These are phyloP conservation scores for Neurospora sp. DNA, from an alignment of 495 filamentous ascomycete genomes.

Conservation along the genomic window DNA sequence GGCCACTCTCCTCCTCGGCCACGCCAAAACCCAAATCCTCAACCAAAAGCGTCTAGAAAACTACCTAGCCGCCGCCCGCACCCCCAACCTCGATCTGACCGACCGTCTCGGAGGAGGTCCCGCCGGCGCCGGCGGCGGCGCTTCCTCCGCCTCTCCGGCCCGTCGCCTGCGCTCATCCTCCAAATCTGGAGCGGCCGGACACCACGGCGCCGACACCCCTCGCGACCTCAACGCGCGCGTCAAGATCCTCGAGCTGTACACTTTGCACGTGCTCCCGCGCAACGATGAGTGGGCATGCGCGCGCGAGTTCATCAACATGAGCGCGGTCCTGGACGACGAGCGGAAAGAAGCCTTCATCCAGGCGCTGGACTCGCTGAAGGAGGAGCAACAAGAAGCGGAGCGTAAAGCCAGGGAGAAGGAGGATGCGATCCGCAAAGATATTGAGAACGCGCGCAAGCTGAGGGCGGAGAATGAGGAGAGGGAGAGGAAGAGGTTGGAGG, in stretches of 20 bases:
- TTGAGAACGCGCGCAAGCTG: slow-evolving; percentile 47
- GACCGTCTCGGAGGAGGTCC: slow-evolving; percentile 35
- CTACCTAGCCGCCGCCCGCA: slow-evolving; percentile 70
- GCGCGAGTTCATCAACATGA: slow-evolving; percentile 74
- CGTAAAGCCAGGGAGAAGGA: slow-evolving; percentile 51
- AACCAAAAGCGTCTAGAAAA: slow-evolving; percentile 85
- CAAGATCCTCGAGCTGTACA: slow-evolving; percentile 88
- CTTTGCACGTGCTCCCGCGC: slow-evolving; percentile 78
- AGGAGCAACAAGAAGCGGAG: slow-evolving; percentile 58
- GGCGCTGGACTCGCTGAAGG: slow-evolving; percentile 60
- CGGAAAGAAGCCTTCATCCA: slow-evolving; percentile 76
- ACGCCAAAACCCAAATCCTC: slow-evolving; percentile 67
- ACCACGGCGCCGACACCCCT: slow-evolving; percentile 58
- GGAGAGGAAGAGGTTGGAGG: slow-evolving; percentile 36
- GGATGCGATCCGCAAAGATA: slow-evolving; percentile 47
- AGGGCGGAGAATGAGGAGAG: slow-evolving; percentile 44
- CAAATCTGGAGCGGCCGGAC: slow-evolving; percentile 20
- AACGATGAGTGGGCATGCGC: slow-evolving; percentile 96
- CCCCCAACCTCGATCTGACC: slow-evolving; percentile 54
- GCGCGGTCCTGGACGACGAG: slow-evolving; percentile 83
- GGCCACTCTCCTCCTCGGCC: slow-evolving; percentile 77
- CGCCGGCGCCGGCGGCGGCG: too few species aligned
- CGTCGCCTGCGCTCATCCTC: slow-evolving; percentile 22
- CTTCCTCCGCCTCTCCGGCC: slow-evolving; percentile 9
- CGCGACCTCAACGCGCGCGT: slow-evolving; percentile 65